Evolutionary conservation across 169 alveolate species (phyloP), one percentile per base, ranked within the genome.

Genomic region (Amoebophrya sp.): DNA sequence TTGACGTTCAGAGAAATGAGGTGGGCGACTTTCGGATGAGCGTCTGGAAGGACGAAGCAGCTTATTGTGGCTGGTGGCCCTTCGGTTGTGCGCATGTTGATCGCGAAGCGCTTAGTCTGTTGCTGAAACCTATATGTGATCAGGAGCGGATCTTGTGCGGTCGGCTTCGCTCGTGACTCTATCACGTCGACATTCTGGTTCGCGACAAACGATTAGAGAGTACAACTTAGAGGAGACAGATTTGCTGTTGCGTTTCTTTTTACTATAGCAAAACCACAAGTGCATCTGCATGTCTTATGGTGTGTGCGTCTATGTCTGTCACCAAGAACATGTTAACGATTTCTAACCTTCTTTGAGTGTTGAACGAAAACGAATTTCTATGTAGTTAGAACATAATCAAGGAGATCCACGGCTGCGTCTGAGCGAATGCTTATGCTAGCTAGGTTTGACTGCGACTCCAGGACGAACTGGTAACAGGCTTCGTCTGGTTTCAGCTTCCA

Each of bases 1-100:
- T 65, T 65, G 12, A 65, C 83, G 83, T 6, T 65, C 2, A 65
- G 83, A 26, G 3, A 26, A 0, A 65, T 6, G 2, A 65, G 26
- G 83, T 65, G 83, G 38, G 83, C 12, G 33, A 65, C n/a, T 65
- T 65, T 65, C 36, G 83, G 83, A 29, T 65, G 83, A 1, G 36
- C 83, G 10, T 65, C 39, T 36, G 83, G 83, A 0, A 65, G 33
- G 38, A 65, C 83, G 83, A 65, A 65, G 26, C 83, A 65, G 83
- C 33, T 6, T 29, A 65, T 65, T 29, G 18, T 65, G 0, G 38
- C 83, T 29, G 83, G 2, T 36, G 83, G 83, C 1, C 83, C 83
- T 65, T 65, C 83, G 2, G 83, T 65, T 65, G 83, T 65, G 83
- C 83, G 83, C 83, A 65, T 65, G 83, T 65, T 65, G 83, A 65